Conservation (phyloP, 2,329 filamentous ascomycete species). For the Cladosporium oxysporum region DNA sequence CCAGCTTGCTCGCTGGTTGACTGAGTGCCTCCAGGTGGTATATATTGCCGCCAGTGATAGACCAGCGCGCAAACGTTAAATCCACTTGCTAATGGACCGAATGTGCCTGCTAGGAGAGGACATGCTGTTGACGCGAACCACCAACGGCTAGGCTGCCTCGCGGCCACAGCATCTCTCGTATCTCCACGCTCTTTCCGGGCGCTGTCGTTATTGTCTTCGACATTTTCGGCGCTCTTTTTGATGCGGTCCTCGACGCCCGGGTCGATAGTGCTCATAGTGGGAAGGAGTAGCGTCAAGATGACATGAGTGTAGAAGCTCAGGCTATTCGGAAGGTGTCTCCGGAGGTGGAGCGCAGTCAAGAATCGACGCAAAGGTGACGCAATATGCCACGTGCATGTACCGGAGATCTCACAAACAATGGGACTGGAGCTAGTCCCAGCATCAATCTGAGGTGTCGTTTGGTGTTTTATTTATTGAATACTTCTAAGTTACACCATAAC, state of each 20-base stretch:
- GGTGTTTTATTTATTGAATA: background rate
- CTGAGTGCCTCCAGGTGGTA: conserved; percentile 43
- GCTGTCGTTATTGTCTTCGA: conserved; percentile 38
- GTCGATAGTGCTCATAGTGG: conserved; percentile 42
- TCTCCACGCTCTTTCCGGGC: background rate
- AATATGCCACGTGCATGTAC: background rate
- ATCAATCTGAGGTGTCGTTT: background rate
- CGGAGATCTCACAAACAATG: background rate
- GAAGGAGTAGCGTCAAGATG: background rate
- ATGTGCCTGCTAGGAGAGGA: conserved; percentile 55
- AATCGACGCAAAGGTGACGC: background rate
- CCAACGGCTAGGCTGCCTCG: conserved; percentile 49
- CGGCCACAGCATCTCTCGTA: conserved; percentile 36
- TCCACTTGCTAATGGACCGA: conserved; percentile 42
- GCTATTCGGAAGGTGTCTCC: background rate
- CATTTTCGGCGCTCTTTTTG: conserved; percentile 34
- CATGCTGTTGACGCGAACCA: conserved; percentile 63
- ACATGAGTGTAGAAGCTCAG: background rate
- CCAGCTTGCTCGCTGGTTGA: conserved; percentile 46
- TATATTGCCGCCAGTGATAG: conserved; percentile 57
- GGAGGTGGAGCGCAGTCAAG: background rate
- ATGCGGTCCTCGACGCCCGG: conserved; percentile 56
- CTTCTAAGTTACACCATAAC: background rate
- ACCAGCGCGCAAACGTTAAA: conserved; percentile 53
- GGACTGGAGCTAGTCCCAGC: background rate